These are phyloP conservation scores for Zygoascus sp. DNA, from an alignment of 1,139 yeast species.

Conservation along the genomic window DNA sequence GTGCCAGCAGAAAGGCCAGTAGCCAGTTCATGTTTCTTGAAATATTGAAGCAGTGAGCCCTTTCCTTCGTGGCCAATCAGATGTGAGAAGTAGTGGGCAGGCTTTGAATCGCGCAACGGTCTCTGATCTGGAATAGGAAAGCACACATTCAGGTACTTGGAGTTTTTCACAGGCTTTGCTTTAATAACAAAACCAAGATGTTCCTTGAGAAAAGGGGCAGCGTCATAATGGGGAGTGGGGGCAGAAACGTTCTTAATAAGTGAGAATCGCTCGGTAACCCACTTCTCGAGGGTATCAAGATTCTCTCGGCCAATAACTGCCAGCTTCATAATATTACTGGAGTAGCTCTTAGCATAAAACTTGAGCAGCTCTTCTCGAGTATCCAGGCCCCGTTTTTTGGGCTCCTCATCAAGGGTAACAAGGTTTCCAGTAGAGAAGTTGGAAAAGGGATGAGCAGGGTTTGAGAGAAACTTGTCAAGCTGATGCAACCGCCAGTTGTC, in stretches of 20 bases:
- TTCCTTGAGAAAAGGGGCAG: constrained; percentile 41
- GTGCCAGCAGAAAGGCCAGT: constrained; percentile 73
- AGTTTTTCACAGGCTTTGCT: constrained; percentile 81
- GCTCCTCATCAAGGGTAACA: constrained; percentile 55
- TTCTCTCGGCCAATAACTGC: constrained; percentile 80
- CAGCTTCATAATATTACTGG: constrained; percentile 79
- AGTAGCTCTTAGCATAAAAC: constrained; percentile 55
- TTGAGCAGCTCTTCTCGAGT: constrained; percentile 66
- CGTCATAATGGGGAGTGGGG: constrained; percentile 47
- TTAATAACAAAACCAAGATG: constrained; percentile 53
- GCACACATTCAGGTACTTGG: constrained; percentile 58
- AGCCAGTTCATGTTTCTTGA: constrained; percentile 77
- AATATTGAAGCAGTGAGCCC: constrained; percentile 69
- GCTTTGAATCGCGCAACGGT: constrained; percentile 60
- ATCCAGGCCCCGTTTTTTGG: constrained; percentile 47
- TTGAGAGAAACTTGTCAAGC: constrained; percentile 69
- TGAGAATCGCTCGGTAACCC: constrained; percentile 69
- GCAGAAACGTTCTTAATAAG: constrained; percentile 54
- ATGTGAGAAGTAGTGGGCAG: constrained; percentile 69
- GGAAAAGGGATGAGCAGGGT: constrained; percentile 63
- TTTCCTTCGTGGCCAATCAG: constrained; percentile 87
- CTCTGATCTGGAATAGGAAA: constrained; percentile 75
- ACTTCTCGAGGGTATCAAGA: constrained; percentile 60
- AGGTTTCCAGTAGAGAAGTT: constrained; percentile 73
- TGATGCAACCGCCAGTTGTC: constrained; percentile 89